A percentile compares a stretch with the other conserved stretches of the same genome.
These are phyloP conservation scores for Rugonectria rugulosa DNA, from an alignment of 2,329 filamentous ascomycete species.

Conservation along the genomic window DNA sequence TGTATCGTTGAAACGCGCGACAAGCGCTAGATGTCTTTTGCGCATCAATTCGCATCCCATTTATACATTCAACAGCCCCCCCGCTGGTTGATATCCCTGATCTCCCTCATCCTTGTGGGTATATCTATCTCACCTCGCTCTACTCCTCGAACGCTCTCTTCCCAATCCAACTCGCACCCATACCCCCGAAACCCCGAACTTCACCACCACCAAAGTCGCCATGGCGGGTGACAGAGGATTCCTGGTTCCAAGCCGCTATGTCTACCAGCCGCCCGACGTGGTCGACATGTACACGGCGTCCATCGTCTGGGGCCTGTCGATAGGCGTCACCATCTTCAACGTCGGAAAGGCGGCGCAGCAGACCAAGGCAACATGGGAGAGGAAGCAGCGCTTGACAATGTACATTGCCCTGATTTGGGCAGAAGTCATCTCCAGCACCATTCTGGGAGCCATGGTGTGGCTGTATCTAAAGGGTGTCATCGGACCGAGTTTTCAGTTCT, in stretches of 20 bases:
- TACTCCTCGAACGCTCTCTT: background rate
- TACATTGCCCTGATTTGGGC: constrained; percentile 32
- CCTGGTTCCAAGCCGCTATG: constrained; percentile 30
- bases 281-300: constrained; percentile 35
- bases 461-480: constrained; percentile 29
- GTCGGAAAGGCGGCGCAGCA: constrained; percentile 31
- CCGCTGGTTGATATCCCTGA: background rate
- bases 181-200: background rate
- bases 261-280: constrained; percentile 16
- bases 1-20: background rate
- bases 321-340: constrained; percentile 34
- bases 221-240: constrained; percentile 22
- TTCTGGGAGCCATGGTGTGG: constrained; percentile 33
- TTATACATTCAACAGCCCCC: background rate
- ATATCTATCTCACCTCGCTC: background rate
- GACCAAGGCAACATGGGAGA: constrained; percentile 21
- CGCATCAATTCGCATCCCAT: background rate
- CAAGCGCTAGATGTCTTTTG: background rate
- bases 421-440: constrained; percentile 30
- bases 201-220: background rate
- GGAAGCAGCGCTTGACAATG: constrained; percentile 28
- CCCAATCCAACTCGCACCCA: background rate
- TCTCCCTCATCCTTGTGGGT: background rate
- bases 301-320: constrained; percentile 33
- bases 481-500: constrained; percentile 42